Conservation (phyloP, 2,329 filamentous ascomycete genomes). For the Phyllosticta citrichinensis region DNA sequence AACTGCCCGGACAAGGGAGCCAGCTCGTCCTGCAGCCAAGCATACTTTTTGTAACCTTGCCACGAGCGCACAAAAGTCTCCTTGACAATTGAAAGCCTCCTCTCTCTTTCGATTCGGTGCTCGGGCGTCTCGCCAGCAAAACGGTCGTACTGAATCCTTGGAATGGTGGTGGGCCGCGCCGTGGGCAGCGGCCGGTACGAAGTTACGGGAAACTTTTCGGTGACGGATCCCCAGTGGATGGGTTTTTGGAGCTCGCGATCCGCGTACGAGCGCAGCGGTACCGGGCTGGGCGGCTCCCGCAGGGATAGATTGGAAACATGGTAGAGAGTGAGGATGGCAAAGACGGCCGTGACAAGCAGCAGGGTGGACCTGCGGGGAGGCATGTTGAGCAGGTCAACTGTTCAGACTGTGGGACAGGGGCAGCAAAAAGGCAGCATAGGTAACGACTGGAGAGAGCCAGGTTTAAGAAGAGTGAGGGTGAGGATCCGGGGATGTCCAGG, state of each 20-base stretch:
- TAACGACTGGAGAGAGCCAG: not conserved
- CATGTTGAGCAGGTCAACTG: constrained; percentile 16
- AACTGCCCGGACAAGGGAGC: constrained; percentile 38
- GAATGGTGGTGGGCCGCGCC: constrained; percentile 21
- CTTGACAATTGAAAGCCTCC: constrained; percentile 26
- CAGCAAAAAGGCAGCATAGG: not conserved
- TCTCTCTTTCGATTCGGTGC: constrained; percentile 21
- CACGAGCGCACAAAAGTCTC: constrained; percentile 30
- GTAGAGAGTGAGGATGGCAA: constrained; percentile 23
- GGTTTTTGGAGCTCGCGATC: constrained; percentile 18
- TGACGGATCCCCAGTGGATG: constrained; percentile 24
- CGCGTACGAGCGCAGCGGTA: constrained; percentile 16
- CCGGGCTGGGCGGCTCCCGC: constrained; percentile 16
- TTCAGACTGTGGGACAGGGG: not conserved
- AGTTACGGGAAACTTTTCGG: constrained; percentile 21
- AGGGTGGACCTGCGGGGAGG: constrained; percentile 22
- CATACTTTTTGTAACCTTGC: constrained; percentile 42
- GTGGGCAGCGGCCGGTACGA: constrained; percentile 24
- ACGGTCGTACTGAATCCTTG: constrained; percentile 26
- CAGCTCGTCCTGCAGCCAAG: constrained; percentile 46
- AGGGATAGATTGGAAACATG: constrained; percentile 17
- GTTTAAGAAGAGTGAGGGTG: not conserved
- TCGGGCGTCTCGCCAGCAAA: constrained; percentile 24
- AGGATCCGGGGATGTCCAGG: not conserved
- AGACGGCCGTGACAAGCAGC: constrained; percentile 18